phyloP scores from a whole-genome alignment of 176 grass and related monocot genomes.

The Miscanthus lutarioriparius region DNA sequence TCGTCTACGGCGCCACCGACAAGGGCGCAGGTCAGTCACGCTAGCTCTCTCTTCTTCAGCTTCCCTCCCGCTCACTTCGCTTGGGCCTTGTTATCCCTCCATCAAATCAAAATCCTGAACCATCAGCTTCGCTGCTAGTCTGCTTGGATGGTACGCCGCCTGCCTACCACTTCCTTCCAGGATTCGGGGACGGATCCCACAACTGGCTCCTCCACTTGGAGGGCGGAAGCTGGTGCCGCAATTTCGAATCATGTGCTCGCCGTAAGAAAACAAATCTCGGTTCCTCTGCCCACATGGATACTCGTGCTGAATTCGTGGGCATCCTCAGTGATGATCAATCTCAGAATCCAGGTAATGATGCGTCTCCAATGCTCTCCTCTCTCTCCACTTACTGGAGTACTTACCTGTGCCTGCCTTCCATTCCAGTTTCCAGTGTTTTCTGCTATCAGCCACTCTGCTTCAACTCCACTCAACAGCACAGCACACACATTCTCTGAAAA shows the following conservation, averaged over 20 bases:
- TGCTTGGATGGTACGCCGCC: constrained; percentile 76
- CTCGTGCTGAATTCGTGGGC: constrained; percentile 49
- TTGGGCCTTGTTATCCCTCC: too few species aligned
- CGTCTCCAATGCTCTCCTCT: not conserved
- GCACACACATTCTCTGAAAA: not conserved
- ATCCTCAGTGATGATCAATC: constrained; percentile 61
- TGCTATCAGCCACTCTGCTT: not conserved
- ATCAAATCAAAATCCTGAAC: not conserved
- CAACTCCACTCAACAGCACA: not conserved
- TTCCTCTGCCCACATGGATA: constrained; percentile 65
- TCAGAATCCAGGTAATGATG: constrained; percentile 64
- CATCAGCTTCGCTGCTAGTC: not conserved
- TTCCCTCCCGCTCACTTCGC: too few species aligned
- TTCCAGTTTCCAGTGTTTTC: too few species aligned
- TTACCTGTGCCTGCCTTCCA: too few species aligned
- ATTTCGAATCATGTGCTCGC: constrained; percentile 30
- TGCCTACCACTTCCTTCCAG: constrained; percentile 62
- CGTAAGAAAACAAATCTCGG: constrained; percentile 56
- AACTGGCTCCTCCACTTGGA: constrained; percentile 74
- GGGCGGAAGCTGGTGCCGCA: constrained; percentile 82
- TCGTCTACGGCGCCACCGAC: constrained; percentile 26
- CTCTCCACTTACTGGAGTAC: too few species aligned
- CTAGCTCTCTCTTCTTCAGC: not conserved
- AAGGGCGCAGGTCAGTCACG: constrained; percentile 20
- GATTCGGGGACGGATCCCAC: constrained; percentile 55